Percentiles rank a stretch among this genome's conserved stretches.
These are phyloP conservation scores for Fomitopsis betulina DNA, from an alignment of 1,284 basidiomycete genomes.

Conservation along the genomic window DNA sequence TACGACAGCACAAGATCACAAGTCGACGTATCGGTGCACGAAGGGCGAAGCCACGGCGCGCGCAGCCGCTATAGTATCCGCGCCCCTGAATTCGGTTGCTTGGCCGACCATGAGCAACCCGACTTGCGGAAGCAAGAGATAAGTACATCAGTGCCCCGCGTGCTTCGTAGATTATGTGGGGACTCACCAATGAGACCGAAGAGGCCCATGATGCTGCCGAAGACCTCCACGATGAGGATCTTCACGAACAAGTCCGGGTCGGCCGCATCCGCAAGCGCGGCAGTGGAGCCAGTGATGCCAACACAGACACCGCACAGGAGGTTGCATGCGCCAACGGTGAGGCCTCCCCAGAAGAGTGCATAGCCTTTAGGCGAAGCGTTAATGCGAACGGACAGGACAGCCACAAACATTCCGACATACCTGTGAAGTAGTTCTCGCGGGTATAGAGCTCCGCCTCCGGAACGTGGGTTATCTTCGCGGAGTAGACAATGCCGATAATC, in stretches of 20 bases:
- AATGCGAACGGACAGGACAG: not conserved
- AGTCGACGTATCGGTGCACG: conserved; percentile 20
- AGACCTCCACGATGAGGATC: conserved; percentile 92
- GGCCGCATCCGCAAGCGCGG: conserved; percentile 88
- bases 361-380: conserved; percentile 49
- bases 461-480: conserved; percentile 66
- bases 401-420: conserved; percentile 34
- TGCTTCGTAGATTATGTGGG: not conserved
- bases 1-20: not conserved
- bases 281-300: conserved; percentile 89
- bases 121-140: conserved; percentile 35
- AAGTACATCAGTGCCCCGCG: conserved; percentile 2
- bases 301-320: conserved; percentile 91
- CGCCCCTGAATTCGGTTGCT: conserved; percentile 51
- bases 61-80: conserved; percentile 21
- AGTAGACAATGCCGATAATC: conserved; percentile 95
- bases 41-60: conserved; percentile 25
- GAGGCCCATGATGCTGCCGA: conserved; percentile 87
- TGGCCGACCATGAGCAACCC: conserved; percentile 61
- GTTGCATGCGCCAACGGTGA: conserved; percentile 89
- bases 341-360: conserved; percentile 91
- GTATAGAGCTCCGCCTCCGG: conserved; percentile 70
- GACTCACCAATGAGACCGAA: conserved; percentile 87
- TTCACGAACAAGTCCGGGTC: conserved; percentile 93
- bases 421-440: conserved; percentile 85